Conservation (phyloP, 768 basidiomycete genomes). For the Rhizopogon vulgaris region DNA sequence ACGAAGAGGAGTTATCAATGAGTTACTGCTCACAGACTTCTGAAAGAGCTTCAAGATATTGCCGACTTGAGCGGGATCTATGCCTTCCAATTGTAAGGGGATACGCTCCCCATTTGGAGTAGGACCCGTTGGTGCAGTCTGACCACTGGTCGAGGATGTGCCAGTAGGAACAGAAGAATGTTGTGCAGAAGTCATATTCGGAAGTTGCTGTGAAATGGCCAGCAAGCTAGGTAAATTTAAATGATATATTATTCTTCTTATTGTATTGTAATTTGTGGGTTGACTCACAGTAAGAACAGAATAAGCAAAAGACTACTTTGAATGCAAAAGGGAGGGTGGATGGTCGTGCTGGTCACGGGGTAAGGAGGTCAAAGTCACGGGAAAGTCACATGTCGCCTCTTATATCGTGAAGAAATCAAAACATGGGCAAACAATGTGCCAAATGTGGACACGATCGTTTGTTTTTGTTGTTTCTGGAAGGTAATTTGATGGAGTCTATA, state of each 20-base stretch:
- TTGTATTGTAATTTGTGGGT: neutral
- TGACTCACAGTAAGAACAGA: neutral
- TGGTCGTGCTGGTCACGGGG: slow-evolving; percentile 36
- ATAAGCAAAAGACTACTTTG: neutral
- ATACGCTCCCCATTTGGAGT: slow-evolving; percentile 5
- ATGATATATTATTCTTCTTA: neutral
- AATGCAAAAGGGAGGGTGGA: no score
- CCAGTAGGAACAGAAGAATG: neutral
- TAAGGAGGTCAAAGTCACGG: slow-evolving; percentile 33
- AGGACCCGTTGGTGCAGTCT: slow-evolving; percentile 9
- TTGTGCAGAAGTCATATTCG: neutral
- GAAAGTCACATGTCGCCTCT: slow-evolving; percentile 36
- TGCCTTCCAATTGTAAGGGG: slow-evolving; percentile 1
- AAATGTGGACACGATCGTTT: slow-evolving; percentile 1
- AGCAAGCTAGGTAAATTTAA: neutral
- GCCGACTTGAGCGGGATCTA: slow-evolving; percentile 55
- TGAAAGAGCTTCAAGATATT: slow-evolving; percentile 52
- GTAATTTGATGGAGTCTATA: no score
- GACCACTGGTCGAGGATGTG: slow-evolving; percentile 10
- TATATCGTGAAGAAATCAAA: slow-evolving; percentile 26
- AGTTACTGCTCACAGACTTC: slow-evolving; percentile 34
- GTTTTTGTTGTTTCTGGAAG: no score
- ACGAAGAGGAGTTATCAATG: slow-evolving; percentile 4
- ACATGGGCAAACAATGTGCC: slow-evolving; percentile 24
- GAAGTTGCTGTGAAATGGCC: neutral